These are phyloP conservation scores for Saturnispora quitensis DNA, from an alignment of 805 yeast species.

Conservation along the genomic window DNA sequence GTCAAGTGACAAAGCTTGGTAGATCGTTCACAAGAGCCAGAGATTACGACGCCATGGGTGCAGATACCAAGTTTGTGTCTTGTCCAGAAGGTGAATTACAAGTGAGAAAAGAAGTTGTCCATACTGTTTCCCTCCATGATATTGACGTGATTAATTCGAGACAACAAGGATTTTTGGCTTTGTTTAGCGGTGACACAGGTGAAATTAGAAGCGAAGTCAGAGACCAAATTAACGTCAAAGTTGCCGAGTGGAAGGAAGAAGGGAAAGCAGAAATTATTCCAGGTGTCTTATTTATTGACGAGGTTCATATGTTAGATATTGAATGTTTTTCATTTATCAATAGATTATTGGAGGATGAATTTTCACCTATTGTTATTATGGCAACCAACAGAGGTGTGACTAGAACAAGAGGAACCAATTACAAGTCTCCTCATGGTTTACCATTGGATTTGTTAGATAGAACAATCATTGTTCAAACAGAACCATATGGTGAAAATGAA, in stretches of 20 bases:
- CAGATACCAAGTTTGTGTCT: conserved; percentile 81
- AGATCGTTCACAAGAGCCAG: conserved; percentile 98
- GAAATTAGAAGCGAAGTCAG: conserved; percentile 89
- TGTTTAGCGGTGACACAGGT: conserved; percentile 77
- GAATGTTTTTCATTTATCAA: conserved; percentile 93
- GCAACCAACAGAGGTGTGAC: conserved; percentile 96
- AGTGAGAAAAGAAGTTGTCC: conserved; percentile 95
- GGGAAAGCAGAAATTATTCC: conserved; percentile 98
- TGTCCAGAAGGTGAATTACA: conserved; percentile 98
- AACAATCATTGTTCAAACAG: conserved; percentile 81
- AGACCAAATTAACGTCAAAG: conserved; percentile 43
- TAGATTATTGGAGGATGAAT: conserved; percentile 82
- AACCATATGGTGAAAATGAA: conserved; percentile 80
- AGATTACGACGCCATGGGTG: conserved; percentile 96
- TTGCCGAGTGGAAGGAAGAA: conserved; percentile 94
- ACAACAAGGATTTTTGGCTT: conserved; percentile 60
- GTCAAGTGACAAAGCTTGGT: conserved; percentile 94
- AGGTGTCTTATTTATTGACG: conserved; percentile 95
- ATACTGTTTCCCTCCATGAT: conserved; percentile 94
- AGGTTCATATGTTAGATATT: conserved; percentile 96
- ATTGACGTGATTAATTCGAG: conserved; percentile 93
- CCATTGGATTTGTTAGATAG: conserved; percentile 94
- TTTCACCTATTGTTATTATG: conserved; percentile 90
- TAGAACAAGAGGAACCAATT: conserved; percentile 84
- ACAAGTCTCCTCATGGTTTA: conserved; percentile 89